Percentiles rank a stretch among this genome's conserved stretches.
Conservation (phyloP, 139 green algal species). For the Asterochloris sp. region DNA sequence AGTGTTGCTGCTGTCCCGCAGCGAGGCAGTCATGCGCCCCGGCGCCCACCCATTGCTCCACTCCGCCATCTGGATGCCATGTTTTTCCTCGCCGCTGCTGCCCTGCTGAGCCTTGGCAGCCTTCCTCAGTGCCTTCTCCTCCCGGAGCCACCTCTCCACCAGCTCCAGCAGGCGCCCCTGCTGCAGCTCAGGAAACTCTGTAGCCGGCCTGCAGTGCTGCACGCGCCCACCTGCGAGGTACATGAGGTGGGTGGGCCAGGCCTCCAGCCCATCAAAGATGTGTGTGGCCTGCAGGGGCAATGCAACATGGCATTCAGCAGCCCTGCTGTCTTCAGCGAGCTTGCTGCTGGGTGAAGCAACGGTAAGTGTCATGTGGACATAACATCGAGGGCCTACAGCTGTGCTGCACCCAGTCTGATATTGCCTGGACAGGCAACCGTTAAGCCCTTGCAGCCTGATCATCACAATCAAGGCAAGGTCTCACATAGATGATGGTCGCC, state of each 20-base stretch:
- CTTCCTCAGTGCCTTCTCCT: slow-evolving; percentile 42
- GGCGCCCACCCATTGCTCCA: slow-evolving; percentile 86
- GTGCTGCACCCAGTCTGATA: too few species aligned
- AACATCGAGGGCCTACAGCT: too few species aligned
- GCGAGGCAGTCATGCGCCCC: slow-evolving; percentile 54
- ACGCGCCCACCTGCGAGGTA: slow-evolving; percentile 77
- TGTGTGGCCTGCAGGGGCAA: slow-evolving; percentile 77
- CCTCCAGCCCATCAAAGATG: slow-evolving; percentile 97
- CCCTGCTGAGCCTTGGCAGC: slow-evolving; percentile 3
- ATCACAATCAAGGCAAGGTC: not conserved
- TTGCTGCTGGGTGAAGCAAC: too few species aligned
- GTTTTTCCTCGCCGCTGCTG: slow-evolving; percentile 22
- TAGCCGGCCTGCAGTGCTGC: slow-evolving; percentile 32
- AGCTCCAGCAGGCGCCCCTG: slow-evolving; percentile 56
- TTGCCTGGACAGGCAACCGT: too few species aligned
- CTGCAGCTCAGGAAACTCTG: slow-evolving; percentile 49
- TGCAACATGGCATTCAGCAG: not conserved
- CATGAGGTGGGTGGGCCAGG: slow-evolving; percentile 91
- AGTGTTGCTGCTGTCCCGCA: slow-evolving; percentile 67
- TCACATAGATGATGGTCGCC: slow-evolving; percentile 82
- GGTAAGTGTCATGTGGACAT: too few species aligned
- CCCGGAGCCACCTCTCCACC: slow-evolving; percentile 52
- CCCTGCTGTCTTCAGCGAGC: too few species aligned
- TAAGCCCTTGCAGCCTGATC: not conserved
- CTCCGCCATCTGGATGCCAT: slow-evolving; percentile 41